Percentiles rank a stretch among this genome's conserved stretches.
Evolutionary conservation across 2,329 filamentous ascomycete species (phyloP).

Genomic region (Cladosporium oxysporum): DNA sequence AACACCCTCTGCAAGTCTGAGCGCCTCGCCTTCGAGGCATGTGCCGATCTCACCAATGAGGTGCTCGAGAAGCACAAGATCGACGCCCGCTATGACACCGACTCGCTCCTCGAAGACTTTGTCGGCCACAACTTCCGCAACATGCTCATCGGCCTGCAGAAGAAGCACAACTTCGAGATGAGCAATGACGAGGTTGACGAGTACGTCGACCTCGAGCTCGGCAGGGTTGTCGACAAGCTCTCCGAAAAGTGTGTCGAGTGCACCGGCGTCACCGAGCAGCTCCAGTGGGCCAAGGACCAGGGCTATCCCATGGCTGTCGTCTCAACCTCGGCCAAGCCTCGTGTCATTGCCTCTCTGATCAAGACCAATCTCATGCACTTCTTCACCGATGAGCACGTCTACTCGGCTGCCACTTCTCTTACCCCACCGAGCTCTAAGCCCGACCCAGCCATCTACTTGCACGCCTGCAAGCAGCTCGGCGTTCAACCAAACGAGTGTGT

Average conservation of each 20-base stretch:
- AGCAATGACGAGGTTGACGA: slow-evolving; percentile 65
- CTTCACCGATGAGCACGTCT: slow-evolving; percentile 74
- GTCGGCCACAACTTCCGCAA: slow-evolving; percentile 94
- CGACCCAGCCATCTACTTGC: slow-evolving; percentile 83
- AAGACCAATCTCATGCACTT: slow-evolving; percentile 79
- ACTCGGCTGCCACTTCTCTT: slow-evolving; percentile 78
- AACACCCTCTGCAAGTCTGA: slow-evolving; percentile 94
- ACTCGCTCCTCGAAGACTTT: slow-evolving; percentile 78
- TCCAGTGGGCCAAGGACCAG: slow-evolving; percentile 59
- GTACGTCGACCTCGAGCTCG: slow-evolving; percentile 77
- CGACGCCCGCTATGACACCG: slow-evolving; percentile 71
- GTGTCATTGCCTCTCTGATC: slow-evolving; percentile 74
- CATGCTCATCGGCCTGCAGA: slow-evolving; percentile 77
- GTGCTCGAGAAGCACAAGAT: slow-evolving; percentile 70
- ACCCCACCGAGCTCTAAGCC: slow-evolving; percentile 83
- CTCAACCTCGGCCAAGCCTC: slow-evolving; percentile 74
- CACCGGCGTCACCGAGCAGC: slow-evolving; percentile 61
- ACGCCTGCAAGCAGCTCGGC: slow-evolving; percentile 72
- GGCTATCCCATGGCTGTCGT: slow-evolving; percentile 76
- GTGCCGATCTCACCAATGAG: slow-evolving; percentile 84
- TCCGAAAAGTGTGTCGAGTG: slow-evolving; percentile 38
- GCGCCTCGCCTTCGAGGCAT: slow-evolving; percentile 87
- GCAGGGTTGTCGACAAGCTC: slow-evolving; percentile 80
- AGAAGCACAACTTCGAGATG: slow-evolving; percentile 74
- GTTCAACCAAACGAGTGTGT: slow-evolving; percentile 71